phyloP scores from a whole-genome alignment of 352 stramenopile genomes.

The Phytopythium delawarense region DNA sequence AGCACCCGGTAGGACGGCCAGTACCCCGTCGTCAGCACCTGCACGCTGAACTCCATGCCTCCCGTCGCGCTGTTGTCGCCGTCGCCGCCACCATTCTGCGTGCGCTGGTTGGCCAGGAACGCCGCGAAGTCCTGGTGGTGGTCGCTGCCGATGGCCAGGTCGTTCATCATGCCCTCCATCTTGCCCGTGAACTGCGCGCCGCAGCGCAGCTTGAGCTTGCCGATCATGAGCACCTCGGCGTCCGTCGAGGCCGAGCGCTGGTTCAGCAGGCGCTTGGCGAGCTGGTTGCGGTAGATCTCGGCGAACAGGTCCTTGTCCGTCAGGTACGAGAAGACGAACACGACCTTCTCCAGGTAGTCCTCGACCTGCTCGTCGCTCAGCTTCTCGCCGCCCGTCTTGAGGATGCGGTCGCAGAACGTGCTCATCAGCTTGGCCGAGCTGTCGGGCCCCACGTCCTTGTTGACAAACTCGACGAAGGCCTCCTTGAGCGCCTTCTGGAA shows the following conservation, averaged over 20 bases:
- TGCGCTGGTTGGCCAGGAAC: conserved; percentile 85
- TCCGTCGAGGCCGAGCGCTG: conserved; percentile 97
- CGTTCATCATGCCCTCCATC: conserved; percentile 99
- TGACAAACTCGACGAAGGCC: conserved; percentile 99
- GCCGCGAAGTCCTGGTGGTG: conserved; percentile 96
- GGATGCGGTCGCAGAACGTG: conserved; percentile 98
- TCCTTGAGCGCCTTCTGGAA: conserved; percentile 99
- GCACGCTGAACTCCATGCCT: conserved; percentile 95
- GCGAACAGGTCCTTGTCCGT: conserved; percentile 99
- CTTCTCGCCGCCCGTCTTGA: conserved; percentile 98
- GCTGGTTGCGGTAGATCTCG: conserved; percentile 98
- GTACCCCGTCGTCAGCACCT: conserved; percentile 98
- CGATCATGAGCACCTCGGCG: conserved; percentile 98
- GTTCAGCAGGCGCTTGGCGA: conserved; percentile 98
- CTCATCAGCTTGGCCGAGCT: conserved; percentile 99
- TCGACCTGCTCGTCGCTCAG: conserved; percentile 97
- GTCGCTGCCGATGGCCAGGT: conserved; percentile 96
- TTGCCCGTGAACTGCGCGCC: conserved; percentile 99
- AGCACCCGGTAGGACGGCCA: conserved; percentile 98
- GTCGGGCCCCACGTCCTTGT: conserved; percentile 97
- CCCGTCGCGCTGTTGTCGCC: conserved; percentile 20
- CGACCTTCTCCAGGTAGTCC: conserved; percentile 96
- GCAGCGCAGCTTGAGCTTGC: conserved; percentile 98
- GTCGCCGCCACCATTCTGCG: conserved; percentile 28
- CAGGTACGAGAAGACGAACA: conserved; percentile 99